phyloP scores from a whole-genome alignment of 306 rosid genomes.

The Pyrus pyrifolia region DNA sequence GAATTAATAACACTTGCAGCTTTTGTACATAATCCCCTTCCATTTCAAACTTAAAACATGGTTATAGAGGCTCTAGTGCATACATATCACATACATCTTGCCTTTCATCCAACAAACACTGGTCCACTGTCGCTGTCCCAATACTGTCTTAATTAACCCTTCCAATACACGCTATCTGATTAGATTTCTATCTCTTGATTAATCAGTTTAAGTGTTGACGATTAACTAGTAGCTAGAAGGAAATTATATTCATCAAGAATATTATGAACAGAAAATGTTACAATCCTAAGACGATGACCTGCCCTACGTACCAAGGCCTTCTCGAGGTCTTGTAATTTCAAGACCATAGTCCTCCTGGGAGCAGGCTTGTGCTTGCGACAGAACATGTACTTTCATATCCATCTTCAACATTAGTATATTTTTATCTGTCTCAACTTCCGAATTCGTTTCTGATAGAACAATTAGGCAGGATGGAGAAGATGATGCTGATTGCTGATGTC shows the following conservation, averaged over 20 bases:
- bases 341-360: conserved; percentile 17
- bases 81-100: conserved; percentile 28
- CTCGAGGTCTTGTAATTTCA: conserved; percentile 8
- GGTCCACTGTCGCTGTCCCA: not conserved
- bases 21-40: not conserved
- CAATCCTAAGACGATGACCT: not conserved
- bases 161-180: not conserved
- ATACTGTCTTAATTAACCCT: not conserved
- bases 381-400: conserved; percentile 22
- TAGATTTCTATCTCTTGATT: not conserved
- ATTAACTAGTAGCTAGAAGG: not conserved
- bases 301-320: not conserved
- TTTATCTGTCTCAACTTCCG: conserved; percentile 39
- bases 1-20: not conserved
- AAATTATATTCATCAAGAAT: not conserved
- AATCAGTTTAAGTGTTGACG: not conserved
- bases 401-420: conserved; percentile 31
- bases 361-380: conserved; percentile 27
- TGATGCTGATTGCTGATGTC: not conserved
- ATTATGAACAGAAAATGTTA: not conserved
- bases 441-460: not conserved
- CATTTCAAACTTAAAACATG: not conserved
- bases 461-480: not conserved
- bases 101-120: not conserved
- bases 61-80: not conserved